Evolutionary conservation across 371 early-diverging fungal species (phyloP), one percentile per base, ranked within the genome.

Genomic region (Mortierella sp.): DNA sequence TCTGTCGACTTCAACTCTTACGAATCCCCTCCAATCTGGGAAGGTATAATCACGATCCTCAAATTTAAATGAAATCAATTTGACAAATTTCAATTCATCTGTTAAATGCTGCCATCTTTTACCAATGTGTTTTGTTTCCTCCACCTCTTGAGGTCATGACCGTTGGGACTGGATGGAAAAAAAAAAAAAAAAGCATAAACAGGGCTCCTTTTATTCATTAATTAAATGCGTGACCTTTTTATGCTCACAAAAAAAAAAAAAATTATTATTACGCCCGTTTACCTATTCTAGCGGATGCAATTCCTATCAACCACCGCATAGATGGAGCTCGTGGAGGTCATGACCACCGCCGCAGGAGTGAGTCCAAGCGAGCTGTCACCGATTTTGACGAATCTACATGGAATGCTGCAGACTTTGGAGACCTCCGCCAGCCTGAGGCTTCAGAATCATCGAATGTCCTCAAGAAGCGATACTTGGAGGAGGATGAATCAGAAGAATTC

Each of bases 21-120:
- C 54, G 28, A 73, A 13, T 70, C 80, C 23, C 80, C 80, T 23
- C 80, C 80, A 15, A 62, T 74, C 72, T 80, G 75, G 80, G 37
- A 35, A 66, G 61, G 80, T 70, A 73, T 22, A 55, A 45, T 4
- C 15, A 56, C 31, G 32, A 22, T 22, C 26, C 26, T n/a, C n/a
- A 17, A 22, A 51, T 26, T 8, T 51, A 17, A 51, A 51, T 40
- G 6, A 40, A 6, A 40, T 40, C n/a, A n/a, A n/a, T n/a, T n/a
- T n/a, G n/a, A n/a, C n/a, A n/a, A n/a, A n/a, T n/a, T n/a, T n/a
- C n/a, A n/a, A n/a, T n/a, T n/a, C n/a, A n/a, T n/a, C n/a, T n/a
- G n/a, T n/a, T n/a, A n/a, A n/a, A n/a, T n/a, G n/a, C n/a, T n/a
- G n/a, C n/a, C n/a, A n/a, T n/a, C n/a, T n/a, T 43, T 7, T 9